Evolutionary conservation across 345 rosid species (phyloP).

Genomic region (Citrus sp.): DNA sequence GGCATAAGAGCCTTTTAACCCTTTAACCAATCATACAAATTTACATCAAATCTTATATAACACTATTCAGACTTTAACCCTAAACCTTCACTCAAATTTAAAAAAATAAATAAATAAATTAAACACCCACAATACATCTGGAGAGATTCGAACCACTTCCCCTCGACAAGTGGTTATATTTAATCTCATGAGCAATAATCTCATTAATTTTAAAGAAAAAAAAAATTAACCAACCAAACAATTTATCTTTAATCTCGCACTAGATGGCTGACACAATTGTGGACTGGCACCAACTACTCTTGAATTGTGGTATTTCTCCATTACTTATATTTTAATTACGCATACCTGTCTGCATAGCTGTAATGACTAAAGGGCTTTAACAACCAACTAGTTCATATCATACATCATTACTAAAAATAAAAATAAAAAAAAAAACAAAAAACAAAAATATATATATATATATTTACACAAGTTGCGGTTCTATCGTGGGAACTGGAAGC

Average conservation of each 20-base stretch:
- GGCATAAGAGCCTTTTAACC: not conserved
- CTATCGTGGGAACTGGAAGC: conserved; percentile 3
- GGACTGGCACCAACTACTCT: not conserved
- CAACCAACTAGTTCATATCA: not conserved
- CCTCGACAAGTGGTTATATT: too few relatives aligned
- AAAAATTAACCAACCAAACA: not conserved
- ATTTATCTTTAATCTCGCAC: not conserved
- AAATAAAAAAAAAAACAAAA: not conserved
- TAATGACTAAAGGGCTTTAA: not conserved
- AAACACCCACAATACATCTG: too few relatives aligned
- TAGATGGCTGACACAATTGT: not conserved
- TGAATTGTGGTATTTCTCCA: not conserved
- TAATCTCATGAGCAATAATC: too few relatives aligned
- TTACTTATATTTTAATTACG: not conserved
- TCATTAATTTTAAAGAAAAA: too few relatives aligned
- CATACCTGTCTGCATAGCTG: not conserved
- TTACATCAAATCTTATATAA: too few relatives aligned
- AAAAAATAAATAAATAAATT: too few relatives aligned
- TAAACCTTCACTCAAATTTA: too few relatives aligned
- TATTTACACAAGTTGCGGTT: conserved; percentile 29
- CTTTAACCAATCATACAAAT: too few relatives aligned
- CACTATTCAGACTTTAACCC: too few relatives aligned
- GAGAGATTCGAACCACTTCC: rapidly evolving
- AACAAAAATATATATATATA: too few relatives aligned
- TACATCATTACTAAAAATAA: not conserved